Evolutionary conservation across 768 basidiomycete species (phyloP).

Genomic region (Gyrodon lividus): DNA sequence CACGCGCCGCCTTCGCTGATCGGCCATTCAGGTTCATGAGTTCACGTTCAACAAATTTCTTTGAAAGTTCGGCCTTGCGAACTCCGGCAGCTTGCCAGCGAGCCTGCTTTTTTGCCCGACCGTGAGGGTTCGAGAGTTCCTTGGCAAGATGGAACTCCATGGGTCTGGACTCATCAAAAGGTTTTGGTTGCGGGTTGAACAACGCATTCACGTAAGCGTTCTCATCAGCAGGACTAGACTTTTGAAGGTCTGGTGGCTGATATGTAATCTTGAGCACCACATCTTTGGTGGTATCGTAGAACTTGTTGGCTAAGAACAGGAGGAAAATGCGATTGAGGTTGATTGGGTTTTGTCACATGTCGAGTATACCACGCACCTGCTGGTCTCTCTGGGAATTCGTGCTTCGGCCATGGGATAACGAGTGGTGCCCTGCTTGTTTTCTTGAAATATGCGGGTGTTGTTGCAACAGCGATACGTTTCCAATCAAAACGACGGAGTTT

Average conservation of each 20-base stretch:
- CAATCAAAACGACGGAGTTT: slow-evolving; percentile 60
- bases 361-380: slow-evolving; percentile 17
- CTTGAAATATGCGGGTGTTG: slow-evolving; percentile 52
- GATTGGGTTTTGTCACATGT: background rate
- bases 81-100: slow-evolving; percentile 65
- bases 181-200: slow-evolving; percentile 37
- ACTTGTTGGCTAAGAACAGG: slow-evolving; percentile 29
- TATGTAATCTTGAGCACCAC: slow-evolving; percentile 71
- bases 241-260: slow-evolving; percentile 50
- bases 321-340: background rate
- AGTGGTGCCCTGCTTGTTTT: slow-evolving; percentile 35
- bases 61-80: slow-evolving; percentile 48
- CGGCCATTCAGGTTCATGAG: slow-evolving; percentile 59
- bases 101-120: slow-evolving; percentile 76
- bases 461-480: slow-evolving; percentile 69
- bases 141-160: slow-evolving; percentile 64
- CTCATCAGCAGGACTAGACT: slow-evolving; percentile 43
- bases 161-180: slow-evolving; percentile 52
- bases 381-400: slow-evolving; percentile 38
- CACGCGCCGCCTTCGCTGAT: slow-evolving; percentile 57
- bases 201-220: slow-evolving; percentile 59
- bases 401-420: slow-evolving; percentile 70
- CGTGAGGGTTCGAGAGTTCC: slow-evolving; percentile 80
- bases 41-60: slow-evolving; percentile 53
- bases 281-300: slow-evolving; percentile 66